Percentiles rank a stretch among this genome's conserved stretches.
phyloP scores from a whole-genome alignment of 495 filamentous ascomycete genomes.

The Neurospora hispaniola region DNA sequence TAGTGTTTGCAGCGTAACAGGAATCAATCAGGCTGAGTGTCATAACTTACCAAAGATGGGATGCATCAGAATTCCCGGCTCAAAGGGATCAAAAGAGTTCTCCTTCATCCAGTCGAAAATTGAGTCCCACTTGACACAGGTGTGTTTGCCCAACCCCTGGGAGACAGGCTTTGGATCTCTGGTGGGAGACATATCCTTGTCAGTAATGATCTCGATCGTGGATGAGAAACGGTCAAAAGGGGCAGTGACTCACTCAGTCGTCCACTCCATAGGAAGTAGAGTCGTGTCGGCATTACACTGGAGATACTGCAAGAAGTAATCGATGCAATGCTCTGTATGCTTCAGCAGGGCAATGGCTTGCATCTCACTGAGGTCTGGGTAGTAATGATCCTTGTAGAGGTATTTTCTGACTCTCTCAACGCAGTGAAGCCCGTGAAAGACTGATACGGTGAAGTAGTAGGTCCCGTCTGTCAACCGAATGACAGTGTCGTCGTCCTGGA shows the following conservation, averaged over 20 bases:
- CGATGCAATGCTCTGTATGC: slow-evolving; percentile 6
- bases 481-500: not conserved
- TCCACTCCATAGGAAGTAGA: slow-evolving; percentile 4
- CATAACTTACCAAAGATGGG: slow-evolving; percentile 2
- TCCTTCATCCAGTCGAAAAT: slow-evolving; percentile 2
- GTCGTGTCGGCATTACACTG: slow-evolving; percentile 8
- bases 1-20: not conserved
- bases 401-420: not conserved
- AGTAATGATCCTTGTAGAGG: slow-evolving; percentile 4
- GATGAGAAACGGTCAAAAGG: no score
- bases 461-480: slow-evolving; percentile 2
- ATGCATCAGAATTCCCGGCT: not conserved
- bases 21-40: not conserved
- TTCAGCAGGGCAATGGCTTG: not conserved
- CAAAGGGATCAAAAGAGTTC: slow-evolving; percentile 1
- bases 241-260: not conserved
- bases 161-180: not conserved
- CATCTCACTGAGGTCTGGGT: not conserved
- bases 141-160: not conserved
- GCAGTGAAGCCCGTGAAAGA: slow-evolving; percentile 4
- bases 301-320: slow-evolving; percentile 6
- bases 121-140: slow-evolving; percentile 1
- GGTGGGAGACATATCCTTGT: not conserved
- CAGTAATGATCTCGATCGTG: not conserved
- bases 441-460: not conserved